Percentiles rank a stretch among this genome's conserved stretches.
Conservation (phyloP, 1,284 basidiomycete species). For the Athelia sp. region DNA sequence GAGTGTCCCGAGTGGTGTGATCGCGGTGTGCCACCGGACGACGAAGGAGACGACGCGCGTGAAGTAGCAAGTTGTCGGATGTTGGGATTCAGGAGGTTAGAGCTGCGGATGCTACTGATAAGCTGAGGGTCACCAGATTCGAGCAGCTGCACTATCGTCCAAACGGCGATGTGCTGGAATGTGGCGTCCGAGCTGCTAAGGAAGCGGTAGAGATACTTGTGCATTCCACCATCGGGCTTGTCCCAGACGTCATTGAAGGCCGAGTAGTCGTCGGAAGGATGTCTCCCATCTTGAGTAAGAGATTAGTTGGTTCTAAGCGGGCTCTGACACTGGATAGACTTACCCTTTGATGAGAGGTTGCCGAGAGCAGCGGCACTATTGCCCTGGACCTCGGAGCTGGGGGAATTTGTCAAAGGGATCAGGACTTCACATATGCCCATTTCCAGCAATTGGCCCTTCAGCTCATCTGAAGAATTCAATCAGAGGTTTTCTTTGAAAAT, state of each 20-base stretch:
- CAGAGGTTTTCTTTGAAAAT: neutral
- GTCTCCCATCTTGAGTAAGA: constrained; percentile 56
- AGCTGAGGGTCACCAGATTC: constrained; percentile 93
- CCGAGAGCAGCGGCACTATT: constrained; percentile 98
- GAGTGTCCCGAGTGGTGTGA: constrained; percentile 70
- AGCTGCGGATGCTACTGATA: constrained; percentile 84
- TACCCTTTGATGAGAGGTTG: constrained; percentile 95
- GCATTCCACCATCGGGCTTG: constrained; percentile 95
- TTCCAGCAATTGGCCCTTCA: constrained; percentile 93
- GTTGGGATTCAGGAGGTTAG: constrained; percentile 75
- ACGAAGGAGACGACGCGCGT: constrained; percentile 65
- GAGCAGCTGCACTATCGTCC: constrained; percentile 96
- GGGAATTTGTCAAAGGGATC: constrained; percentile 94
- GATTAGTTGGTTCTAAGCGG: neutral
- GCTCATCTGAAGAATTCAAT: constrained; percentile 60
- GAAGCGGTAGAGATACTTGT: constrained; percentile 94
- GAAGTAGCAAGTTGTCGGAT: constrained; percentile 80
- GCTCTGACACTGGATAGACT: too few relatives aligned
- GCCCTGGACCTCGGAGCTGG: constrained; percentile 97
- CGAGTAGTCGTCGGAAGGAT: constrained; percentile 89
- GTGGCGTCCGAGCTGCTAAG: constrained; percentile 94
- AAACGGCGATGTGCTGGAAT: constrained; percentile 99
- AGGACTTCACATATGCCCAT: constrained; percentile 99
- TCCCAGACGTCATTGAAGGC: constrained; percentile 99
- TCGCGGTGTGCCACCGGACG: constrained; percentile 68